Evolutionary conservation across 768 basidiomycete species (phyloP).

Genomic region (Auricularia sp.): DNA sequence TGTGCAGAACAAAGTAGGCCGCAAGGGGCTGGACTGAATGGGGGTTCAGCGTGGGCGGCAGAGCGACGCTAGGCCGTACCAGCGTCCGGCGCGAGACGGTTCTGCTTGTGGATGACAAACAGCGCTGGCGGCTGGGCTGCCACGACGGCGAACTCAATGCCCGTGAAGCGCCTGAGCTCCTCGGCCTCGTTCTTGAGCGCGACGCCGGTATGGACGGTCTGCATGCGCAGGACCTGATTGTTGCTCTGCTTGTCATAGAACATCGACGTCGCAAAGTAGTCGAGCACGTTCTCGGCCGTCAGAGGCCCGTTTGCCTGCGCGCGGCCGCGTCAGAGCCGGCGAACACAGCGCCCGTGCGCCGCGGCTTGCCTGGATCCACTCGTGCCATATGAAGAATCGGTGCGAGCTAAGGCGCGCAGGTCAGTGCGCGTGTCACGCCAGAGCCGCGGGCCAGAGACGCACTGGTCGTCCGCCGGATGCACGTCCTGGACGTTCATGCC

Average conservation of each 20-base stretch:
- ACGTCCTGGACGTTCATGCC: slow-evolving; percentile 50
- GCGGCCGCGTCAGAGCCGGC: background rate
- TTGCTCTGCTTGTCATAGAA: slow-evolving; percentile 93
- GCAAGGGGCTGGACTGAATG: slow-evolving; percentile 60
- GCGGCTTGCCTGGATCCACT: slow-evolving; percentile 64
- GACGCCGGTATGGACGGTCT: slow-evolving; percentile 77
- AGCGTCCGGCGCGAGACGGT: slow-evolving; percentile 74
- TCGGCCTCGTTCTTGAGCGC: slow-evolving; percentile 72
- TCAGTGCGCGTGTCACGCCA: background rate
- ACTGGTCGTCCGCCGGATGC: slow-evolving; percentile 75
- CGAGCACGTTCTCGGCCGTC: slow-evolving; percentile 69
- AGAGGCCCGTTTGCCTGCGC: slow-evolving; percentile 66
- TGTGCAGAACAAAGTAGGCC: slow-evolving; percentile 82
- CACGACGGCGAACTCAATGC: slow-evolving; percentile 78
- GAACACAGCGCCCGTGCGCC: background rate
- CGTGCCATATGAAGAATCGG: slow-evolving; percentile 84
- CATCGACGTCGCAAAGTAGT: slow-evolving; percentile 85
- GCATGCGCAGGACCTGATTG: slow-evolving; percentile 89
- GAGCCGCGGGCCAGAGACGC: slow-evolving; percentile 10
- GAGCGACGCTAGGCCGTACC: slow-evolving; percentile 34
- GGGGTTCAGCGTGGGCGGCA: slow-evolving; percentile 4
- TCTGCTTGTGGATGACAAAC: slow-evolving; percentile 85
- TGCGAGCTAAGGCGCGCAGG: slow-evolving; percentile 22
- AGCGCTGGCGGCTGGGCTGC: slow-evolving; percentile 70
- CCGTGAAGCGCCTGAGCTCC: slow-evolving; percentile 82